Conservation (phyloP, 2,329 filamentous ascomycete genomes). For the Tolypocladium cylindrosporum region DNA sequence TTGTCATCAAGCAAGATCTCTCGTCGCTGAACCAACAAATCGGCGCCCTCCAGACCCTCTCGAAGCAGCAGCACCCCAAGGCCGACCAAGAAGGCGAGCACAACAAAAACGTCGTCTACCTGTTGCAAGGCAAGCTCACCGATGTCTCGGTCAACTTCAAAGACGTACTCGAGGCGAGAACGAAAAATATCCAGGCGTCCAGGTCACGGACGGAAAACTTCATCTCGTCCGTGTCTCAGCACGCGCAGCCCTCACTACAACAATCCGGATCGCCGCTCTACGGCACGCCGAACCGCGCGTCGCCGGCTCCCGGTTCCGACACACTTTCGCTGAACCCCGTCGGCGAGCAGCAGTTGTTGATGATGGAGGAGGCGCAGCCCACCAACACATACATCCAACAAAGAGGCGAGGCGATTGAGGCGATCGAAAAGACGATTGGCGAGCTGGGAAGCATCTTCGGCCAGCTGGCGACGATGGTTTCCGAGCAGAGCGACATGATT, state of each 20-base stretch:
- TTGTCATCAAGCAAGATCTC: conserved; percentile 95
- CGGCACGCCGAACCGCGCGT: conserved; percentile 60
- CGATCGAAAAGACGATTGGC: conserved; percentile 89
- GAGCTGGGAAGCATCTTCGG: conserved; percentile 88
- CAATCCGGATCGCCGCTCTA: conserved; percentile 82
- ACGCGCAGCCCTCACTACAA: conserved; percentile 57
- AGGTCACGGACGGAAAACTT: conserved; percentile 92
- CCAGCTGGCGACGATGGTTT: conserved; percentile 92
- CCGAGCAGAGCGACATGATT: conserved; percentile 95
- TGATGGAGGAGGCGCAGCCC: conserved; percentile 85
- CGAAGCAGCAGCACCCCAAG: conserved; percentile 65
- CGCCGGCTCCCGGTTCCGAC: conserved; percentile 59
- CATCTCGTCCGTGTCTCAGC: conserved; percentile 77
- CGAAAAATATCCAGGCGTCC: conserved; percentile 95
- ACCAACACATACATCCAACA: conserved; percentile 87
- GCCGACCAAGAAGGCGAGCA: conserved; percentile 83
- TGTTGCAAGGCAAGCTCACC: conserved; percentile 83
- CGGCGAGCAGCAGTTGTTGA: conserved; percentile 76
- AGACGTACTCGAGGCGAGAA: conserved; percentile 89
- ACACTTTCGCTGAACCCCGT: conserved; percentile 72
- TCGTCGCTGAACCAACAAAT: conserved; percentile 79
- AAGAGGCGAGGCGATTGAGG: conserved; percentile 89
- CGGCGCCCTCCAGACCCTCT: conserved; percentile 66
- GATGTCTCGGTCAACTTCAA: conserved; percentile 95
- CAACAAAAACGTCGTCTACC: conserved; percentile 91